Conservation (phyloP, 768 basidiomycete genomes). For the Kwoniella dejecticola region DNA sequence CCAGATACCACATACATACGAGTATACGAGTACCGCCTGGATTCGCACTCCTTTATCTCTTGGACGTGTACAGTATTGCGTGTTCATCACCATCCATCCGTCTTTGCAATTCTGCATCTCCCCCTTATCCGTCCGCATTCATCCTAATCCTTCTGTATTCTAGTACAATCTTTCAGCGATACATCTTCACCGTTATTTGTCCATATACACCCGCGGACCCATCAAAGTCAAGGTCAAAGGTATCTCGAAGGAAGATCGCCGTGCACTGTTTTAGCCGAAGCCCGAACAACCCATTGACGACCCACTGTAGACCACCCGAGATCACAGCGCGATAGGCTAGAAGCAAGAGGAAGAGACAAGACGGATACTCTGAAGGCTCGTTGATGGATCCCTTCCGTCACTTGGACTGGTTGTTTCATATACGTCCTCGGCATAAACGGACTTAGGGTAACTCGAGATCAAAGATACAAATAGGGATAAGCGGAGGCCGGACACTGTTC, state of each 20-base stretch:
- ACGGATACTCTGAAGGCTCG: too few relatives aligned
- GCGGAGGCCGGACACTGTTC: background rate
- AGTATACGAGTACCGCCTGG: constrained; percentile 9
- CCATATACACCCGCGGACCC: constrained; percentile 5
- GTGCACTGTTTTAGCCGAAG: background rate
- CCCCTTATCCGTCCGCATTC: background rate
- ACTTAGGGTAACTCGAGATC: background rate
- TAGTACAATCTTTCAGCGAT: background rate
- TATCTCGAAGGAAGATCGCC: background rate
- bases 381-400: background rate
- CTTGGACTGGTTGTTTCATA: background rate
- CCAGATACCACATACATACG: background rate
- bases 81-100: background rate
- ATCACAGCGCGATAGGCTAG: too few relatives aligned
- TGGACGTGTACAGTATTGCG: background rate
- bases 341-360: background rate
- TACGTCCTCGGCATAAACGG: background rate
- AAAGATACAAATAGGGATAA: background rate
- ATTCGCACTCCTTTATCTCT: constrained; percentile 4
- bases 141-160: background rate
- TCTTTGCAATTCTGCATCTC: background rate
- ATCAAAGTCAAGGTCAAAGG: background rate
- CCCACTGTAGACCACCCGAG: too few relatives aligned
- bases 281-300: background rate
- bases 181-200: background rate